These are phyloP conservation scores for Pisolithus sp. DNA, from an alignment of 768 basidiomycete species.

Conservation along the genomic window DNA sequence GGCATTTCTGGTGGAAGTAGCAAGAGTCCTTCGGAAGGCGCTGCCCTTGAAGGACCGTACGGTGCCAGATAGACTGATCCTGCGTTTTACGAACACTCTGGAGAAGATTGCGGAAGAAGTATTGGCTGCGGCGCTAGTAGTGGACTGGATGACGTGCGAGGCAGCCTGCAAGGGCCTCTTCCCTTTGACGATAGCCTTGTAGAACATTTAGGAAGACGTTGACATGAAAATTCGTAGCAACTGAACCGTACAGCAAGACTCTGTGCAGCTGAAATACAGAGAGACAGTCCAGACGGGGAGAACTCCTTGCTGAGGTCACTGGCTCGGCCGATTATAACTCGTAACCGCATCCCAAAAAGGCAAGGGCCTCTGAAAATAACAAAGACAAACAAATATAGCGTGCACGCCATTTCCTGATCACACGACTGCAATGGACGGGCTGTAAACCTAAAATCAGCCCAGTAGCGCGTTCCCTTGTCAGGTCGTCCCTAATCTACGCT, in stretches of 20 bases:
- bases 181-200: conserved; percentile 34
- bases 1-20: conserved; percentile 15
- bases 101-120: conserved; percentile 28
- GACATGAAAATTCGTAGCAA: conserved; percentile 13
- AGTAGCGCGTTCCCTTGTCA: no score
- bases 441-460: no score
- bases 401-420: background rate
- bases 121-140: conserved; percentile 24
- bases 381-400: conserved; percentile 16
- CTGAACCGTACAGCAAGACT: conserved; percentile 4
- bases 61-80: conserved; percentile 26
- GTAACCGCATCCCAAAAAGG: conserved; percentile 9
- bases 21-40: conserved; percentile 20
- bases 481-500: no score
- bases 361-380: conserved; percentile 19
- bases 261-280: background rate
- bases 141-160: conserved; percentile 30
- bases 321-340: background rate
- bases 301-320: background rate
- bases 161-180: conserved; percentile 53
- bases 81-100: conserved; percentile 25
- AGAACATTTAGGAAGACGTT: conserved; percentile 21
- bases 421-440: no score
- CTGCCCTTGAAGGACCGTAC: conserved; percentile 22
- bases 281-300: background rate